Evolutionary conservation across 1,139 yeast species (phyloP).

Genomic region (Candida labiduridarum): DNA sequence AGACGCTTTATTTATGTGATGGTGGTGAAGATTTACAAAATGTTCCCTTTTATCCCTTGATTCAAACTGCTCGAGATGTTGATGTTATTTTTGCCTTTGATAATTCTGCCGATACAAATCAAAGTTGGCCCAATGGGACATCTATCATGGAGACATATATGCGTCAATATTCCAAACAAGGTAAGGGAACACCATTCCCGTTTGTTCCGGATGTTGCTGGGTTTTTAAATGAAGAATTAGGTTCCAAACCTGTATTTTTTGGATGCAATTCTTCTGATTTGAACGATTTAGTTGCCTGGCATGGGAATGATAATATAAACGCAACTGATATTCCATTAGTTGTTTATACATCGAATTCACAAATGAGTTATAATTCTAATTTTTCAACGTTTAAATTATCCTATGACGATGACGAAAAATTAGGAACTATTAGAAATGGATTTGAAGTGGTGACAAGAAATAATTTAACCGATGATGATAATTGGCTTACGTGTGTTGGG

Average conservation of each 20-base stretch:
- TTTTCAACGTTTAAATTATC: constrained; percentile 44
- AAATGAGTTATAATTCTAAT: constrained; percentile 35
- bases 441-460: constrained; percentile 39
- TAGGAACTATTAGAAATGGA: constrained; percentile 38
- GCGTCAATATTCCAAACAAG: constrained; percentile 50
- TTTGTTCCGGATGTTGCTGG: constrained; percentile 36
- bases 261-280: constrained; percentile 42
- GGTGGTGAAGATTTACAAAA: constrained; percentile 88
- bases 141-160: constrained; percentile 59
- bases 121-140: constrained; percentile 77
- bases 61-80: constrained; percentile 69
- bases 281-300: constrained; percentile 30
- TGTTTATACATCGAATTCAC: constrained; percentile 38
- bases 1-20: constrained; percentile 69
- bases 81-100: constrained; percentile 85
- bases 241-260: constrained; percentile 40
- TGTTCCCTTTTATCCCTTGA: constrained; percentile 75
- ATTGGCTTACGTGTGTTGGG: constrained; percentile 48
- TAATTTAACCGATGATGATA: constrained; percentile 36
- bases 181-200: constrained; percentile 44
- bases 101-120: constrained; percentile 75
- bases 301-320: constrained; percentile 27
- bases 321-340: constrained; percentile 44
- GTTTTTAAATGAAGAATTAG: constrained; percentile 31
- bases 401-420: constrained; percentile 37